Percentiles rank a stretch among this genome's conserved stretches.
Conservation (phyloP, 1,284 basidiomycete species). For the Ceratobasidium theobromae region DNA sequence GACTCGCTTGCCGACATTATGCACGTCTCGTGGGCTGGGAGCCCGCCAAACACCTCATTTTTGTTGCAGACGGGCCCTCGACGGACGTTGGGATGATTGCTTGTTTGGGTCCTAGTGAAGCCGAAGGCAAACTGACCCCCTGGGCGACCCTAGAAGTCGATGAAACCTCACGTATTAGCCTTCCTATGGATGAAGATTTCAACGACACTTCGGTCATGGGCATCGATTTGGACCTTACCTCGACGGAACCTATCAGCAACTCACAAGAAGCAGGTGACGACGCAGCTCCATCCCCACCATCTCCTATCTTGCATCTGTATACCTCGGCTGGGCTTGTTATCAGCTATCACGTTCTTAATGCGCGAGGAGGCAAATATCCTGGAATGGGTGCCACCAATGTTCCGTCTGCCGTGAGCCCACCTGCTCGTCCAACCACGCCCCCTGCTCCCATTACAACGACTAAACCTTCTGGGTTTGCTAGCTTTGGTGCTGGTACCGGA, state of each 20-base stretch:
- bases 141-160: conserved; percentile 77
- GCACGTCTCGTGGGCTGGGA: conserved; percentile 66
- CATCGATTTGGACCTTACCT: conserved; percentile 70
- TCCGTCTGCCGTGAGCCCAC: not conserved
- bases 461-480: conserved; percentile 3
- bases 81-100: conserved; percentile 74
- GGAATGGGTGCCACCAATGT: conserved; percentile 48
- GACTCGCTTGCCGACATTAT: conserved; percentile 58
- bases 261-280: conserved; percentile 52
- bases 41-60: conserved; percentile 58
- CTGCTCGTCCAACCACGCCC: not conserved
- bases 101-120: conserved; percentile 45
- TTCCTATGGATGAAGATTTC: conserved; percentile 69
- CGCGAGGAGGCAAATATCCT: conserved; percentile 53
- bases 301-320: conserved; percentile 74
- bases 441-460: conserved; percentile 12
- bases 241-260: conserved; percentile 47
- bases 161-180: conserved; percentile 64
- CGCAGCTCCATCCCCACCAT: conserved; percentile 51
- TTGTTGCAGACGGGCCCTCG: conserved; percentile 72
- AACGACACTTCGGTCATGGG: conserved; percentile 73
- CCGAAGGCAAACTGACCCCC: conserved; percentile 36
- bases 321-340: conserved; percentile 78
- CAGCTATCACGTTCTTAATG: conserved; percentile 72
- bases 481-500: conserved; percentile 15